Base-by-base conservation (phyloP, 169 alveolate species). In the Plasmodium fragile region DNA sequence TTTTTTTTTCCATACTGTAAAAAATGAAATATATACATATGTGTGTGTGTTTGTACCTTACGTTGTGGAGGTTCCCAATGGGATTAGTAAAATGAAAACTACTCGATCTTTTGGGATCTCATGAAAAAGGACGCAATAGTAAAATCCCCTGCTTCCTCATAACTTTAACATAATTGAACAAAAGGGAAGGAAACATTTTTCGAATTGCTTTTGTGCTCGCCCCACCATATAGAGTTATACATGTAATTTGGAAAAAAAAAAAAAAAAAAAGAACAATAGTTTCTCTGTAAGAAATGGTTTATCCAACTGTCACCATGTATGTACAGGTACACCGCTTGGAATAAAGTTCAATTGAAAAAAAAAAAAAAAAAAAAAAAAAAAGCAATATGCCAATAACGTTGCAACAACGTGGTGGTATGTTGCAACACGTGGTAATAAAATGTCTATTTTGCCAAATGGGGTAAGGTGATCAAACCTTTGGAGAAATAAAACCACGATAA, bases 291-390 rank as follows among this genome's bases (percentile, higher is more conserved):
- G 13, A 25, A 25, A 65, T 65, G 39, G 36, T 25, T 28, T 65
- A 65, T 22, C 75, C 13, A 8, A 1, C 41, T 25, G 36, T 65
- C 13, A 36, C 75, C 30, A 18, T 65, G 75, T 65, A 65, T 28
- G 36, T 65, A 65, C 75, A 65, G 25, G 16, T 13, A 65, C 75
- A n/a, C 75, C 75, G 39, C 4, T 65, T 7, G 13, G n/a, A 65
- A 65, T 65, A 65, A 65, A 65, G 75, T n/a, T 65, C 75, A 65
- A 28, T 22, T 65, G 41, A 65, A 65, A 65, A 65, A 65, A 65
- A 65, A 65, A 65, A 65, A 65, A 22, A 65, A 39, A 39, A 34
- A 34, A 34, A 34, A 53, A 59, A 59, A 59, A 59, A 59, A 59
- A n/a, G 4, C 41, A 18, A 65, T 65, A 28, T 65, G 41, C 36